Base-by-base conservation (phyloP, 129 eudicot genomes). In the Flaveria brownii region DNA sequence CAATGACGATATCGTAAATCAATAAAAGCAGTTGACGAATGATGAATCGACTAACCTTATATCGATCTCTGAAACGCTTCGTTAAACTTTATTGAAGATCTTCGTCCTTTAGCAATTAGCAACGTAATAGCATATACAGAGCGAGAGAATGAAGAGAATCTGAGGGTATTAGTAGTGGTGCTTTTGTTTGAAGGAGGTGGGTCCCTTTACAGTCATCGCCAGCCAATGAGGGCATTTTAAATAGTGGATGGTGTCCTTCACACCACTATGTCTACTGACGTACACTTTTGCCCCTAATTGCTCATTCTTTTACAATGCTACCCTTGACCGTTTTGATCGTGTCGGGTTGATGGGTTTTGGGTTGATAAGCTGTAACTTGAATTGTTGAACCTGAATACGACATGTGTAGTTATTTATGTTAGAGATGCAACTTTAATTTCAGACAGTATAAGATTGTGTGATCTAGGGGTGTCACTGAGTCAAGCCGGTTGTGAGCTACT, bases 221-320 rank as follows among this genome's bases (percentile, higher is more conserved):
- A 74, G 84, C 84, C 80, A 80, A 80, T 67, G 39, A 74, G 55
- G 80, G 67, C 65, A 9, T 61, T 61, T 62, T 65, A 65, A 36
- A 36, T 65, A 36, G 50, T 18, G 5, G 28, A 65, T 8, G 50
- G 50, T 9, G 50, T 66, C 71, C 71, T 66, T 66, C 41, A 20
- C 50, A 17, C 71, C 50, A 66, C 26, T 39, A 9, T 2, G 26
- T 36, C 11, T 25, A 16, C 36, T 22, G 26, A 0, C 12, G 16
- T n/a, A 2, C 25, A 66, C 15, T 15, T 4, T 66, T 39, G 28
- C 71, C 71, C 71, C 70, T 33, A 2, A 14, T 65, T 65, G 15
- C 28, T 65, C 28, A 16, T 30, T n/a, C 10, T 3, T 42, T 68
- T 68, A 41, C 54, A 18, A 54, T 0, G 20, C 61, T 80, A 28